Percentiles rank a stretch among this genome's conserved stretches.
Evolutionary conservation across 2,329 filamentous ascomycete species (phyloP).

Genomic region (Fusarium dlaminii): DNA sequence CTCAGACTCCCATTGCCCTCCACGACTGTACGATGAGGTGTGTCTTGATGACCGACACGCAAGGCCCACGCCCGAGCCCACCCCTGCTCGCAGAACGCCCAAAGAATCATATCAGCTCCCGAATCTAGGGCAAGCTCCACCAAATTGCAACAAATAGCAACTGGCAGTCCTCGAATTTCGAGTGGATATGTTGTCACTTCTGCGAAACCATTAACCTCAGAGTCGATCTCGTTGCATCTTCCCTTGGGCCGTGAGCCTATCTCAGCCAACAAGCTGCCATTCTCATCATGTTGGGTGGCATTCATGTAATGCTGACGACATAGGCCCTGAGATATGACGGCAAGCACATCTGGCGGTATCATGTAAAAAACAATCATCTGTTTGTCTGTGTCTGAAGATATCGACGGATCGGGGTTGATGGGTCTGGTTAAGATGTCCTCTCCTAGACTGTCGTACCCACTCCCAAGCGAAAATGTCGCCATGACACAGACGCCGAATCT

Average conservation of each 20-base stretch:
- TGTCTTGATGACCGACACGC: conserved; percentile 34
- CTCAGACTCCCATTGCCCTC: conserved; percentile 48
- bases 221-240: conserved; percentile 33
- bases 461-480: conserved; percentile 58
- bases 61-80: conserved; percentile 48
- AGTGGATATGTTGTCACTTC: conserved; percentile 40
- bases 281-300: conserved; percentile 1
- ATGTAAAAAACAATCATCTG: conserved; percentile 67
- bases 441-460: conserved; percentile 23
- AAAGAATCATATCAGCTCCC: conserved; percentile 48
- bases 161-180: conserved; percentile 44
- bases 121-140: conserved; percentile 48
- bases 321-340: conserved; percentile 42
- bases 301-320: conserved; percentile 7
- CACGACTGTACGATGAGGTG: conserved; percentile 32
- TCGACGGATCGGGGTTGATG: conserved; percentile 1
- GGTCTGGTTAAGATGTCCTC: background rate
- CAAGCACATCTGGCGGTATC: conserved; percentile 66
- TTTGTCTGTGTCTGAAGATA: conserved; percentile 23
- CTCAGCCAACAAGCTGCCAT: conserved; percentile 17
- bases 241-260: conserved; percentile 34
- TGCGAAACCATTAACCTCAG: conserved; percentile 25
- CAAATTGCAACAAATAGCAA: conserved; percentile 46
- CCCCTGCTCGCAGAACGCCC: conserved; percentile 49
- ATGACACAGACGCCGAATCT: conserved; percentile 66